Conservation (phyloP, 148 eudicot species). For the Bassia scoparia region DNA sequence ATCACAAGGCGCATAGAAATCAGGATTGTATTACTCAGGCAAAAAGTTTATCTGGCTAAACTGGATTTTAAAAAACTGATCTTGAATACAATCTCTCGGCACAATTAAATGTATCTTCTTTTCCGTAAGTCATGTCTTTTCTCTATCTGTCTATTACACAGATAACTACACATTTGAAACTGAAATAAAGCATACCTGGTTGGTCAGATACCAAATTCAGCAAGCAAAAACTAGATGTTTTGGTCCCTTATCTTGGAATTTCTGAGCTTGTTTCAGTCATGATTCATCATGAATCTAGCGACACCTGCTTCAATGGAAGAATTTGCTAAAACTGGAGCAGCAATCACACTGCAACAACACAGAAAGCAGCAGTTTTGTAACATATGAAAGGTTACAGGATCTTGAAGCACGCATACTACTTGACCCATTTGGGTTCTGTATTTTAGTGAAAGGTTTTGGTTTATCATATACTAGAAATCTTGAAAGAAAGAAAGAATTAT, state of each 20-base stretch:
- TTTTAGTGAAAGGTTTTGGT: neutral
- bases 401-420: neutral
- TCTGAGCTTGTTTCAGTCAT: neutral
- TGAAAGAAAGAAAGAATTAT: neutral
- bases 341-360: neutral
- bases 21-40: neutral
- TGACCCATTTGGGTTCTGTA: neutral
- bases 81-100: neutral
- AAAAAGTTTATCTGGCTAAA: neutral
- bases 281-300: neutral
- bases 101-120: neutral
- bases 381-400: neutral
- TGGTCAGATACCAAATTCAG: too few relatives aligned
- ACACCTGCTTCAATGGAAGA: neutral
- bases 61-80: neutral
- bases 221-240: too few relatives aligned
- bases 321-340: neutral
- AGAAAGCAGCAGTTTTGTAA: neutral
- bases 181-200: neutral
- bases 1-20: neutral
- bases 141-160: neutral
- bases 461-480: neutral
- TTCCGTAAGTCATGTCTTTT: neutral
- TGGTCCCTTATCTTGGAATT: neutral
- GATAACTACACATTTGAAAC: neutral